Conservation (phyloP, 2,329 filamentous ascomycete genomes). For the Neonectria magnoliae region DNA sequence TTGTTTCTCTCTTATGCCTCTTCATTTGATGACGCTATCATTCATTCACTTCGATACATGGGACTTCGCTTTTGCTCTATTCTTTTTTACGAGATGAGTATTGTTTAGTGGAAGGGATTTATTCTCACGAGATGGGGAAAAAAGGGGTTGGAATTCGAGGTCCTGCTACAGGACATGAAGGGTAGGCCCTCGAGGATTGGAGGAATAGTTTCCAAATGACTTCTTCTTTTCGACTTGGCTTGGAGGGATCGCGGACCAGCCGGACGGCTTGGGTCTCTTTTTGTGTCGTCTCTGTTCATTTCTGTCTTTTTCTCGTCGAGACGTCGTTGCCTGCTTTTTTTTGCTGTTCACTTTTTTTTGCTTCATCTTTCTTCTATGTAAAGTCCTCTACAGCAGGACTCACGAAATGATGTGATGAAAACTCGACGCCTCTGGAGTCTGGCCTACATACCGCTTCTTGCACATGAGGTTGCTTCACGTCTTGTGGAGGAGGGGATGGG, state of each 20-base stretch:
- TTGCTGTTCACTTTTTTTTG: conserved; percentile 16
- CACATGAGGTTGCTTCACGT: conserved; percentile 16
- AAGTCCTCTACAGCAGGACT: conserved; percentile 39
- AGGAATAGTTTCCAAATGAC: neutral
- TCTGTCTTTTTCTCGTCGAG: neutral
- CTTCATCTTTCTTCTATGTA: conserved; percentile 30
- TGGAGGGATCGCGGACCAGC: conserved; percentile 34
- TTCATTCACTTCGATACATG: conserved; percentile 23
- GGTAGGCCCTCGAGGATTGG: conserved; percentile 36
- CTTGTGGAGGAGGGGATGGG: conserved; percentile 1
- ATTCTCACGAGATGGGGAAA: conserved; percentile 27
- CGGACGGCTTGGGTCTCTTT: conserved; percentile 26
- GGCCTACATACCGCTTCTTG: conserved; percentile 19
- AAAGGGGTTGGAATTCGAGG: conserved; percentile 32
- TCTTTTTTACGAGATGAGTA: conserved; percentile 36
- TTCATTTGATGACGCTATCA: conserved; percentile 31
- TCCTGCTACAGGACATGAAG: conserved; percentile 43
- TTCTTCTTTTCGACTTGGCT: conserved; percentile 31
- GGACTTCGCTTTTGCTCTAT: neutral
- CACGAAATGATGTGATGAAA: conserved; percentile 44
- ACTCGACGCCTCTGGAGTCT: conserved; percentile 20
- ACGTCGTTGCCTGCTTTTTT: conserved; percentile 10
- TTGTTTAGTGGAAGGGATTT: conserved; percentile 42
- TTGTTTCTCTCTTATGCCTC: conserved; percentile 26
- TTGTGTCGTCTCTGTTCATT: conserved; percentile 24